Percentiles rank a stretch among this genome's conserved stretches.
Conservation (phyloP, 257 asterid genomes). For the Ocimum tenuiflorum region DNA sequence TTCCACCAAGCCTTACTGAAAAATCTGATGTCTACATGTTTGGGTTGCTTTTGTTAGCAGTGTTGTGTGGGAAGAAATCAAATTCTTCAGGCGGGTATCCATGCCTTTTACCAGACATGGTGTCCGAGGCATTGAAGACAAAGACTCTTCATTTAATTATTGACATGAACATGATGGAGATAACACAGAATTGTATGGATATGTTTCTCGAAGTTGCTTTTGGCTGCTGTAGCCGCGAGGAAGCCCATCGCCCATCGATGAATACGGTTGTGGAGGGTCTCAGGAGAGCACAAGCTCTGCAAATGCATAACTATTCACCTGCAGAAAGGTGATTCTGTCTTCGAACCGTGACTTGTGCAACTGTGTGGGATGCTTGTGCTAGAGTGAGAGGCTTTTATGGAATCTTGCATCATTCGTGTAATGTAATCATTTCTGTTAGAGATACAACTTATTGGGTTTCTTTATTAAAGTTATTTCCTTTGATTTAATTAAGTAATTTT, state of each 20-base stretch:
- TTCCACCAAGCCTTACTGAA: background rate
- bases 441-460: too few relatives aligned
- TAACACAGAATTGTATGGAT: too few relatives aligned
- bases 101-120: background rate
- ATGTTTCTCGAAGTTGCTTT: background rate
- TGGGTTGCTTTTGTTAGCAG: background rate
- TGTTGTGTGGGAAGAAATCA: background rate
- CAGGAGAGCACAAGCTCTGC: background rate
- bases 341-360: too few relatives aligned
- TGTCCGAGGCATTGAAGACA: background rate
- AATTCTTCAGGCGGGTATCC: background rate
- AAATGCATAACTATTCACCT: background rate
- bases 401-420: too few relatives aligned
- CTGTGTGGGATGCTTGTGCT: too few relatives aligned
- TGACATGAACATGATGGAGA: background rate
- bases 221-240: background rate
- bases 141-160: background rate
- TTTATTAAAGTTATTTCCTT: too few relatives aligned
- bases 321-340: background rate
- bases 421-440: too few relatives aligned
- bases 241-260: background rate
- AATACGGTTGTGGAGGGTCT: background rate
- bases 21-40: background rate
- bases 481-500: too few relatives aligned
- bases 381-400: too few relatives aligned